Conservation (phyloP, 1,284 basidiomycete species). For the Inonotus obliquus region DNA sequence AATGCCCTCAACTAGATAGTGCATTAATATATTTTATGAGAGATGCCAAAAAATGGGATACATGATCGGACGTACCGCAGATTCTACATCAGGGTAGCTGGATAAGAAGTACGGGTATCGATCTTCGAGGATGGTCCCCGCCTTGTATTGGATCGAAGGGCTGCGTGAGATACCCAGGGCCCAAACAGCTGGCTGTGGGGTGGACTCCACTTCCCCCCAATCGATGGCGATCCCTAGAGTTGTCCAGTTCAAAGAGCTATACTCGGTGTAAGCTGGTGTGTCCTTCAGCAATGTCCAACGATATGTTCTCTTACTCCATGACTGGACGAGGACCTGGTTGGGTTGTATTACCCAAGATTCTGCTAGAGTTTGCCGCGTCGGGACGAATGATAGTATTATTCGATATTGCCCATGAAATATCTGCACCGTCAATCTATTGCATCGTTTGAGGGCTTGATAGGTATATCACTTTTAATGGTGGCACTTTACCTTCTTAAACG, state of each 20-base stretch:
- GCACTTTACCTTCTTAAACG: constrained; percentile 25
- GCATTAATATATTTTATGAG: background rate
- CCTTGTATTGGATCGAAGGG: constrained; percentile 33
- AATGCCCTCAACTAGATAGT: constrained; percentile 34
- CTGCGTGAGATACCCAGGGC: constrained; percentile 39
- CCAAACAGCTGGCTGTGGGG: constrained; percentile 31
- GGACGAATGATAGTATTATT: constrained; percentile 4
- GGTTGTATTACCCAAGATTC: background rate
- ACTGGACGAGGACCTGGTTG: constrained; percentile 6
- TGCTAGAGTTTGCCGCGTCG: background rate
- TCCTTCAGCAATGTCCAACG: too few species aligned
- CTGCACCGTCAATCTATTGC: constrained; percentile 1
- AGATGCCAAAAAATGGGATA: background rate
- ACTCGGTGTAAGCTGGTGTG: background rate
- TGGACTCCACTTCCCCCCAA: constrained; percentile 24
- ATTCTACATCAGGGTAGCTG: constrained; percentile 19
- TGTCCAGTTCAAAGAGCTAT: constrained; percentile 27
- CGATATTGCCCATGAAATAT: constrained; percentile 9
- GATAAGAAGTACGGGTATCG: constrained; percentile 32
- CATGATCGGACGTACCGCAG: constrained; percentile 8
- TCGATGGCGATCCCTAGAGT: constrained; percentile 32
- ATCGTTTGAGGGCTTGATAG: background rate
- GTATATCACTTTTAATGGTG: background rate
- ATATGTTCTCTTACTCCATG: background rate
- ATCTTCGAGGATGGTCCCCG: constrained; percentile 22